phyloP scores from a whole-genome alignment of 1,284 basidiomycete species.

The Puccinia horiana region DNA sequence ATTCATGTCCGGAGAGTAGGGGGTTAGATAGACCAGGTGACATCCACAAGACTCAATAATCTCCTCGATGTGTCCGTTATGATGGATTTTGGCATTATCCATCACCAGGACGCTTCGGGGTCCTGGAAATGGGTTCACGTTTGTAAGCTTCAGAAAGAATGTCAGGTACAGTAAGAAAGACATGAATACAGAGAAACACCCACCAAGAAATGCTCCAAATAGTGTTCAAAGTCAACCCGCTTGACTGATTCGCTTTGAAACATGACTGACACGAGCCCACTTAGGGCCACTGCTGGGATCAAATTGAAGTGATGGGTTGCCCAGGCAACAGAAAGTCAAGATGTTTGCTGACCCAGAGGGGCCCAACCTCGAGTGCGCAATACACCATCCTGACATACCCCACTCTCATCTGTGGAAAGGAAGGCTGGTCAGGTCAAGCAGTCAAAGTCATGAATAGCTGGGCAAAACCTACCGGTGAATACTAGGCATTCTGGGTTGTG shows the following conservation, averaged over 20 bases:
- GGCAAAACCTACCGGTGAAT: too few relatives aligned
- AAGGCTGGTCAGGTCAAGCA: too few relatives aligned
- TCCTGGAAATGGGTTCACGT: neutral
- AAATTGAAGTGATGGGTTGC: slow-evolving; percentile 5
- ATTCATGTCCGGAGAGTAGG: neutral
- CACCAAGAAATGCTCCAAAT: too few relatives aligned
- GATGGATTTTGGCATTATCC: neutral
- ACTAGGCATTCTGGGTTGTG: too few relatives aligned
- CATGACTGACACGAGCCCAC: neutral
- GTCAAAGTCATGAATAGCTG: too few relatives aligned
- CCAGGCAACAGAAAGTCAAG: neutral
- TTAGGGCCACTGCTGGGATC: neutral
- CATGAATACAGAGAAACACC: neutral
- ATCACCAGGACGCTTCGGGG: neutral
- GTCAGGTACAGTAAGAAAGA: too few relatives aligned
- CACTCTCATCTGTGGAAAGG: slow-evolving; percentile 21
- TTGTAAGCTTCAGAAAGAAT: neutral
- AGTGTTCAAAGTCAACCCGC: neutral
- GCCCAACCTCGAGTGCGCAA: neutral
- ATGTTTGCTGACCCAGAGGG: neutral
- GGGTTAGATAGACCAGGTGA: neutral
- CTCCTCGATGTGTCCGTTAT: neutral
- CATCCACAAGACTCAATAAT: neutral
- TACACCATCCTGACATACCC: neutral
- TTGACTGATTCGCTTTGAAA: neutral